Base-by-base conservation (phyloP, 805 yeast genomes). In the Blastobotrys peoriensis region DNA sequence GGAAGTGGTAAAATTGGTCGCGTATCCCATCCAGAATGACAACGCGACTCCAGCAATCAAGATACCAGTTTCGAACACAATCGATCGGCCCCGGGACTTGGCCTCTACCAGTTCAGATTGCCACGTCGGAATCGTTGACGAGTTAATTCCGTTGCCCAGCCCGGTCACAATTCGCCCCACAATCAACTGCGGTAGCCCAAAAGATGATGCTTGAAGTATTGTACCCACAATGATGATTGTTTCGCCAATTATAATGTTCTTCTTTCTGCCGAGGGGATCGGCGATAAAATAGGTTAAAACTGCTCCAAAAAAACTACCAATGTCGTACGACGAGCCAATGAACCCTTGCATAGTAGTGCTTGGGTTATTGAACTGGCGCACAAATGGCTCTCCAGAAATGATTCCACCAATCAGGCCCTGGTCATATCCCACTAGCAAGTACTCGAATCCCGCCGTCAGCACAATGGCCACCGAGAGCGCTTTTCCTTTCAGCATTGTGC, bases 121-220 rank as follows among this genome's bases (percentile, higher is more conserved):
- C 60, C 81, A 83, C 55, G 84, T 66, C 38, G 91, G 88, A 28
- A 81, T 83, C 45, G 81, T 48, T n/a, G 50, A 45, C 35, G 52
- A 48, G 36, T 54, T 44, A 22, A 51, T 36, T 19, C 62, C 60
- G 23, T 49, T 47, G 5, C 62, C 62, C 23, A 54, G 20, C 4
- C 62, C 63, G 27, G 51, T 56, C 28, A 78, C 58, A 41, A 78
- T 74, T 66, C 91, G 72, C 23, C 83, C 86, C 51, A 79, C 63
- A 44, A 82, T 77, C 45, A 83, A 78, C 54, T 79, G 83, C 35
- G 82, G 84, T 51, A 76, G 84, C 69, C 60, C 61, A 71, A 53
- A 8, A 5, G 48, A 15, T 16, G 40, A 5, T 16, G 38, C 15
- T 33, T 39, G 44, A 13, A 46, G 4, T 20, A 39, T 33, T 5